phyloP scores from a whole-genome alignment of 208 protist genomes.

The Leishmania amazonensis region DNA sequence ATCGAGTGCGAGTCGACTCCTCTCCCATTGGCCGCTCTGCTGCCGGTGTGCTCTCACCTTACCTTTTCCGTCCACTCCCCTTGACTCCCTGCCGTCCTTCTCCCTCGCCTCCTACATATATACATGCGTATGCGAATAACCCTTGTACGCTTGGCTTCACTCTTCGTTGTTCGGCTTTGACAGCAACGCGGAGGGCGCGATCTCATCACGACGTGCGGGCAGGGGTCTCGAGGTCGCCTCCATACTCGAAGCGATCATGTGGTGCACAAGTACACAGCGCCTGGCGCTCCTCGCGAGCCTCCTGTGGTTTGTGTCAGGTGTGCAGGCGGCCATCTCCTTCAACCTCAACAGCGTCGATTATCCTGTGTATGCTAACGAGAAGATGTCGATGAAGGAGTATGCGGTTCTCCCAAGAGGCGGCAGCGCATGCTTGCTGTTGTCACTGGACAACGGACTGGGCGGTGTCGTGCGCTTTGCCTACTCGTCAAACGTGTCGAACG shows the following conservation, averaged over 20 bases:
- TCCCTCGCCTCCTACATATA: neutral
- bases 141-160: neutral
- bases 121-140: neutral
- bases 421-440: constrained; percentile 17
- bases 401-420: neutral
- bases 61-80: neutral
- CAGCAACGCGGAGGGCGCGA: neutral
- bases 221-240: neutral
- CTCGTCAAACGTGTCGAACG: constrained; percentile 36
- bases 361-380: neutral
- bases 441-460: constrained; percentile 22
- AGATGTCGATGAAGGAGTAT: constrained; percentile 15
- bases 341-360: constrained; percentile 26
- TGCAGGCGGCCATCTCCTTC: constrained; percentile 24
- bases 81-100: neutral
- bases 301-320: neutral
- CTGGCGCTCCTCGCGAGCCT: constrained; percentile 7
- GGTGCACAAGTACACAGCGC: no score
- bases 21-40: neutral
- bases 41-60: neutral
- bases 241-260: neutral
- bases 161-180: neutral
- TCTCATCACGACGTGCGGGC: neutral
- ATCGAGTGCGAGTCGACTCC: neutral
- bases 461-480: constrained; percentile 44